Conservation (phyloP, 306 rosid species). For the Citrullus colocynthis region DNA sequence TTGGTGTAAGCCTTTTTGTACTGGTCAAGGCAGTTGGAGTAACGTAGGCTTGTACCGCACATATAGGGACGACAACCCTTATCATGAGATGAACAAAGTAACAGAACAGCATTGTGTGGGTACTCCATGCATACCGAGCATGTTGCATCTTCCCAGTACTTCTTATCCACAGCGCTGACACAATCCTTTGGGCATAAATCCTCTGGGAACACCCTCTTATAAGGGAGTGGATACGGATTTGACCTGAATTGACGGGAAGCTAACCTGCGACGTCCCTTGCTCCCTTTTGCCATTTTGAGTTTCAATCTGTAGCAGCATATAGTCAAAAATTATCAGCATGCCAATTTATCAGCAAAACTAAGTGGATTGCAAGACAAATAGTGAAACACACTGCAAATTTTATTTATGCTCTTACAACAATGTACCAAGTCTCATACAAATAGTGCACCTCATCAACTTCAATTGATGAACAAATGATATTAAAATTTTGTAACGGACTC, state of each 20-base stretch:
- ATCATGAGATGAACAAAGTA: constrained; percentile 74
- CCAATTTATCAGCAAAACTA: neutral
- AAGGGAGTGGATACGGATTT: constrained; percentile 52
- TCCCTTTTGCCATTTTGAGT: constrained; percentile 70
- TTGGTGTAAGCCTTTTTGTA: constrained; percentile 69
- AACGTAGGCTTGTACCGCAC: constrained; percentile 74
- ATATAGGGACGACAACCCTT: constrained; percentile 88
- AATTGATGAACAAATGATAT: neutral
- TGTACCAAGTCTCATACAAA: neutral
- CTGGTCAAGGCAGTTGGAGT: constrained; percentile 90
- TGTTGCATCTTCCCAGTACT: constrained; percentile 76
- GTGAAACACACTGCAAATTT: neutral
- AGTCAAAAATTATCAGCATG: constrained; percentile 6
- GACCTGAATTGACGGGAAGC: constrained; percentile 53
- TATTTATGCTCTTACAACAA: neutral
- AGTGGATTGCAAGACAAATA: neutral
- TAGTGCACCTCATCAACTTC: neutral
- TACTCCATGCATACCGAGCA: constrained; percentile 97
- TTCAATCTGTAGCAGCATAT: constrained; percentile 23
- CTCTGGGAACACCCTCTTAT: constrained; percentile 37
- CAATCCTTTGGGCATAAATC: constrained; percentile 58
- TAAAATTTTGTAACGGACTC: neutral
- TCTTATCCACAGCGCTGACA: constrained; percentile 42
- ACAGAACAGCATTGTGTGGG: constrained; percentile 97
- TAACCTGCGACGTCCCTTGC: constrained; percentile 64